Percentiles rank a stretch among this genome's conserved stretches.
These are phyloP conservation scores for Solanum arcanum DNA, from an alignment of 257 asterid species.

Conservation along the genomic window DNA sequence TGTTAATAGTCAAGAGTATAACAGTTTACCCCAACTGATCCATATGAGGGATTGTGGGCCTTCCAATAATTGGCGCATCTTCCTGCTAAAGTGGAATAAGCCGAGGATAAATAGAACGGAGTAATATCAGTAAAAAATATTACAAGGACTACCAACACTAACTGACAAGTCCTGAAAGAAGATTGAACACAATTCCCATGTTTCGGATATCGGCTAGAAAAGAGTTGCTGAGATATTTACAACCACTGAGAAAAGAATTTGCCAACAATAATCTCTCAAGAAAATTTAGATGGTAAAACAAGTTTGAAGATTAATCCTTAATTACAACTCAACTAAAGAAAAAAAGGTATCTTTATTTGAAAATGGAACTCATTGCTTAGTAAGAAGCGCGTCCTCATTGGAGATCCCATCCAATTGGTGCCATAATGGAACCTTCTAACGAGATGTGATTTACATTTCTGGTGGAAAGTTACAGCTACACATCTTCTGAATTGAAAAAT, in stretches of 20 bases:
- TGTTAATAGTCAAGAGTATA: constrained; percentile 1
- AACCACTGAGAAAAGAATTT: background rate
- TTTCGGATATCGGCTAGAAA: background rate
- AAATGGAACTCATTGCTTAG: background rate
- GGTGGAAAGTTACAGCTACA: background rate
- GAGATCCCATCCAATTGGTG: background rate
- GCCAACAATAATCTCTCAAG: background rate
- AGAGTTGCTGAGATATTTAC: background rate
- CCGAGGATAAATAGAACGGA: background rate
- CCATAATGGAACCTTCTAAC: background rate
- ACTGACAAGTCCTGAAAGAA: background rate
- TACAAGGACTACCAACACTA: background rate
- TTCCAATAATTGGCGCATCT: constrained; percentile 73
- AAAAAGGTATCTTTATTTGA: background rate
- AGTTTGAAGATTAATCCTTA: background rate
- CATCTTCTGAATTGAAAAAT: background rate
- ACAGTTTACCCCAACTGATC: constrained; percentile 59
- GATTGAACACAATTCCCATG: background rate
- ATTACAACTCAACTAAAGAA: background rate
- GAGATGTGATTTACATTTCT: background rate
- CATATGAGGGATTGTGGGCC: constrained; percentile 60
- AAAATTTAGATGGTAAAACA: background rate
- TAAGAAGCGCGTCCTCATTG: background rate
- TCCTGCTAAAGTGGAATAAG: constrained; percentile 33
- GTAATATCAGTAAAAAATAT: background rate